These are phyloP conservation scores for Pistacia integerrima DNA, from an alignment of 345 rosid species.

Conservation along the genomic window DNA sequence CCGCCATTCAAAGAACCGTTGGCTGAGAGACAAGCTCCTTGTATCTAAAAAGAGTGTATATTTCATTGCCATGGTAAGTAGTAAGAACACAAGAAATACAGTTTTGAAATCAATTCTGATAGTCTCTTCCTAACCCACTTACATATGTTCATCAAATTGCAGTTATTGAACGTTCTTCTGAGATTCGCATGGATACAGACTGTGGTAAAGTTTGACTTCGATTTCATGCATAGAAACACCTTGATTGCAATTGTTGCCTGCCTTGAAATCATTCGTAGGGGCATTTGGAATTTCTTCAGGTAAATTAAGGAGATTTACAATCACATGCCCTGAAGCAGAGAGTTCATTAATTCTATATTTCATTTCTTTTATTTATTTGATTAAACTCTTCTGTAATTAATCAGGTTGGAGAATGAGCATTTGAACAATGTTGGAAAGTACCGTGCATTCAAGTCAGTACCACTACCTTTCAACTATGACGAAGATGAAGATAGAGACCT, in stretches of 20 bases:
- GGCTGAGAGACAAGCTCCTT: slow-evolving; percentile 76
- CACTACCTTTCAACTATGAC: slow-evolving; percentile 64
- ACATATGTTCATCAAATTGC: slow-evolving; percentile 16
- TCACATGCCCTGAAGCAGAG: not conserved
- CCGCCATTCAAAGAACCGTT: slow-evolving; percentile 44
- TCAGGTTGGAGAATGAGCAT: slow-evolving; percentile 77
- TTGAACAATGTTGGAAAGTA: slow-evolving; percentile 70
- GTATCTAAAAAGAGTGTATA: slow-evolving; percentile 47
- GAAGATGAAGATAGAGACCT: slow-evolving; percentile 53
- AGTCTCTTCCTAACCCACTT: not conserved
- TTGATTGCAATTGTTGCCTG: slow-evolving; percentile 51
- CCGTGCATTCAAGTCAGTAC: slow-evolving; percentile 77
- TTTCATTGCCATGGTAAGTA: slow-evolving; percentile 57
- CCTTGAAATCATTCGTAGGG: slow-evolving; percentile 72
- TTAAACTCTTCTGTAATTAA: not conserved
- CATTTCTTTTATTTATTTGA: not conserved
- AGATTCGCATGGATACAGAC: slow-evolving; percentile 75
- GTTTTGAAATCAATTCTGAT: not conserved
- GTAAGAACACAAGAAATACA: not conserved
- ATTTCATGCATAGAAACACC: slow-evolving; percentile 39
- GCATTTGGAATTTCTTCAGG: slow-evolving; percentile 84
- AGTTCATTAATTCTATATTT: not conserved
- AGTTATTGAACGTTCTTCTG: slow-evolving; percentile 53
- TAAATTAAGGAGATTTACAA: not conserved
- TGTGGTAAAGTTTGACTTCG: slow-evolving; percentile 34